Percentiles rank a stretch among this genome's conserved stretches.
Evolutionary conservation across 257 asterid species (phyloP).

Genomic region (Misopates orontium): DNA sequence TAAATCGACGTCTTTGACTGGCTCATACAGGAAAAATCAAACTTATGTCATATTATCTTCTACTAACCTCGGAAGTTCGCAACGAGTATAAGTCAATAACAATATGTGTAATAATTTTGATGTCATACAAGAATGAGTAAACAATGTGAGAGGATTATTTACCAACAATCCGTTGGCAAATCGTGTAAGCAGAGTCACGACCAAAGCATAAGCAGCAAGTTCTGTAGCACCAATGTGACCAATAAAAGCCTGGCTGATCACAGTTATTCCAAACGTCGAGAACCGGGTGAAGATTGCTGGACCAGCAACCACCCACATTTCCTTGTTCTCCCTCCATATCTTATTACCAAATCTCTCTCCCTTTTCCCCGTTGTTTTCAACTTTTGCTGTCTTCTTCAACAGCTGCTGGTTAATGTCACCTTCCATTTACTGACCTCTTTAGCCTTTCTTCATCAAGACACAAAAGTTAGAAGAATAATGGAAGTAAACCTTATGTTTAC

Average conservation of each 20-base stretch:
- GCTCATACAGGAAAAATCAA: too few species aligned
- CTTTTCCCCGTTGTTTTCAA: neutral
- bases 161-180: constrained; percentile 61
- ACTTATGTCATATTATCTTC: too few species aligned
- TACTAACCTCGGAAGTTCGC: too few species aligned
- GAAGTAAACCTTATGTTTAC: neutral
- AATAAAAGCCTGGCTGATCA: constrained; percentile 68
- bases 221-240: constrained; percentile 66
- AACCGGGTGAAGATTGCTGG: constrained; percentile 63
- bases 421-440: constrained; percentile 30
- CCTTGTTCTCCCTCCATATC: constrained; percentile 53
- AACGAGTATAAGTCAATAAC: too few species aligned
- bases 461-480: neutral
- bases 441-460: constrained; percentile 6
- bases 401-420: constrained; percentile 27
- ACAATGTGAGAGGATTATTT: neutral
- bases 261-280: constrained; percentile 44
- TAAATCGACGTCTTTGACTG: too few species aligned
- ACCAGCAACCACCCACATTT: constrained; percentile 67
- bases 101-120: neutral
- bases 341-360: constrained; percentile 28
- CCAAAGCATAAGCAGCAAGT: constrained; percentile 68
- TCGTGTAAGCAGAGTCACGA: constrained; percentile 50
- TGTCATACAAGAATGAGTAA: neutral
- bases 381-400: constrained; percentile 6